Conservation (phyloP, 768 basidiomycete genomes). For the Multifurca ochricompacta region DNA sequence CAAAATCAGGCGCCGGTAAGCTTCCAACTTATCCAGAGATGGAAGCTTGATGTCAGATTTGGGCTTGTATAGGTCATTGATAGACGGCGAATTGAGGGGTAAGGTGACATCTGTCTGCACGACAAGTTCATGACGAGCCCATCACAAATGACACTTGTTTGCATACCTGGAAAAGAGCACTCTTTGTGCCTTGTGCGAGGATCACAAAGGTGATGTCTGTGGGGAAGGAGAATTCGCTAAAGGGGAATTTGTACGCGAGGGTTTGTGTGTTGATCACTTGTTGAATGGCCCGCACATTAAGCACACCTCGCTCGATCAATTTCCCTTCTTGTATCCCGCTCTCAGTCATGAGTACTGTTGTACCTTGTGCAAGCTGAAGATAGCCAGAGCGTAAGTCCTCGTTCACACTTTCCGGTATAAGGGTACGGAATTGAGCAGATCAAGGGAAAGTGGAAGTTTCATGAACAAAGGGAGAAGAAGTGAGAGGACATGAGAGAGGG, state of each 20-base stretch:
- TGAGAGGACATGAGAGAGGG: slow-evolving; percentile 46
- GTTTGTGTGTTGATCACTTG: slow-evolving; percentile 57
- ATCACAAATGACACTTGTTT: not conserved
- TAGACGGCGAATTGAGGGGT: slow-evolving; percentile 32
- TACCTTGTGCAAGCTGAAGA: slow-evolving; percentile 62
- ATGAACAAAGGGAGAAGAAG: slow-evolving; percentile 51
- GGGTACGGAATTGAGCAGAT: slow-evolving; percentile 45
- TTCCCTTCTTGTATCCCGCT: slow-evolving; percentile 59
- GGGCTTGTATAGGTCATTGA: slow-evolving; percentile 42
- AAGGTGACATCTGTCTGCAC: slow-evolving; percentile 51
- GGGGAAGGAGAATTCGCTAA: slow-evolving; percentile 60
- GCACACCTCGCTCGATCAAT: slow-evolving; percentile 52
- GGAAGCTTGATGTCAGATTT: slow-evolving; percentile 40
- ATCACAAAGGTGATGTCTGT: slow-evolving; percentile 67
- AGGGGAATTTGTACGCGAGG: slow-evolving; percentile 70
- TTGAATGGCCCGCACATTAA: slow-evolving; percentile 57
- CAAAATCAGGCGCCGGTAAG: slow-evolving; percentile 52
- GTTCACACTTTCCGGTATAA: slow-evolving; percentile 63
- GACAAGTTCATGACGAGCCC: not conserved
- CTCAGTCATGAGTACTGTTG: slow-evolving; percentile 57
- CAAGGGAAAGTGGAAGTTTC: slow-evolving; percentile 53
- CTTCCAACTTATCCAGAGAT: slow-evolving; percentile 36
- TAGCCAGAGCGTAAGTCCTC: slow-evolving; percentile 69
- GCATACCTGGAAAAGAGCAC: slow-evolving; percentile 65
- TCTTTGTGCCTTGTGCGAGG: slow-evolving; percentile 55